A percentile compares a stretch with the other conserved stretches of the same genome.
Conservation (phyloP, 208 protist species). For the Tritrichomonas foetus region DNA sequence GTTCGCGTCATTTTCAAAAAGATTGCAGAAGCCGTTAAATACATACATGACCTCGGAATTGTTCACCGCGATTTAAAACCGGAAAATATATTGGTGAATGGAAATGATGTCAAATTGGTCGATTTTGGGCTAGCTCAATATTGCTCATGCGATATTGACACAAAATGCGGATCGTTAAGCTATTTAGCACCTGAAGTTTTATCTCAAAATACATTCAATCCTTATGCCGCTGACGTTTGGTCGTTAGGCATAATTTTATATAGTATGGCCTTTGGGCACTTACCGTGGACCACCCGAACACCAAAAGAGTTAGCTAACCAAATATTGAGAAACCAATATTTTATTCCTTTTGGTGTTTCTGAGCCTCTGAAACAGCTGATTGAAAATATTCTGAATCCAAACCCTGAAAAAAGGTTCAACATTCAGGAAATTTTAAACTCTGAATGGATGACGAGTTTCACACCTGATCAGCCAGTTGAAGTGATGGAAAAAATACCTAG, state of each 20-base stretch:
- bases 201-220: not conserved
- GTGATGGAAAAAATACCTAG: no score
- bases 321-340: no score
- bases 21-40: slow-evolving; percentile 22
- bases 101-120: not conserved
- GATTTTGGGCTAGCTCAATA: not conserved
- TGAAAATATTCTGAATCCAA: no score
- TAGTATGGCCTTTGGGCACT: not conserved
- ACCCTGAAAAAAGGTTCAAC: no score
- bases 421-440: no score
- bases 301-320: no score
- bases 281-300: no score
- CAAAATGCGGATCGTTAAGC: not conserved
- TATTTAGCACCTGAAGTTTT: not conserved
- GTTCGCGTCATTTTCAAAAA: slow-evolving; percentile 17
- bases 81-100: not conserved
- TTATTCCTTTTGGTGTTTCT: no score
- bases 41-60: slow-evolving; percentile 43
- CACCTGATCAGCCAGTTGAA: no score
- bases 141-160: no score
- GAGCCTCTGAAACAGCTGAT: no score
- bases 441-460: no score
- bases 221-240: not conserved
- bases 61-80: slow-evolving; percentile 39
- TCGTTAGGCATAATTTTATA: not conserved